Evolutionary conservation across 148 eudicot genomes (phyloP).

Genomic region (Dysphania ambrosioides): DNA sequence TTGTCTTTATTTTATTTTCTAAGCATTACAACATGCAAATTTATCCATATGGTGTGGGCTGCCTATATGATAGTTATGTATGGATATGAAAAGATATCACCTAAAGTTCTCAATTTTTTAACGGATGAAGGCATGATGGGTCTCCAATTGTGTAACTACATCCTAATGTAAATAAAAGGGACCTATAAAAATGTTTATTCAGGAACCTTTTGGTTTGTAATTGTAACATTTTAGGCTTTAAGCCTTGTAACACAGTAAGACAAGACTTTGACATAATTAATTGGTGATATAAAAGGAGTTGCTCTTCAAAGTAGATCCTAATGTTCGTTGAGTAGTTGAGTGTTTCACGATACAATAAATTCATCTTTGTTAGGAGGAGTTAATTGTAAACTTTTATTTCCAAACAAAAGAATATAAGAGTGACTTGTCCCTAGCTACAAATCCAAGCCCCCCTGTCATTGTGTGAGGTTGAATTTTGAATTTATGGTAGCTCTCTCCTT

Average conservation of each 20-base stretch:
- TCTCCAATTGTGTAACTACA: not conserved
- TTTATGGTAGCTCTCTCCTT: not conserved
- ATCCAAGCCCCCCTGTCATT: no score
- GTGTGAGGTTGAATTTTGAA: not conserved
- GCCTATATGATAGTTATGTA: not conserved
- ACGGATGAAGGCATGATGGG: not conserved
- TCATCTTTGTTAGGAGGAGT: not conserved
- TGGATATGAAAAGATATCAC: no score
- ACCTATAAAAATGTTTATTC: not conserved
- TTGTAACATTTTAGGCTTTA: not conserved
- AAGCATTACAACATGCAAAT: not conserved
- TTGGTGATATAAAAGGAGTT: not conserved
- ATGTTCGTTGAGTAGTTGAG: not conserved
- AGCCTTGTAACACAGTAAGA: not conserved
- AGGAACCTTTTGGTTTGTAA: not conserved
- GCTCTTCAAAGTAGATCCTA: not conserved
- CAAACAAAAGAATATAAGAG: not conserved
- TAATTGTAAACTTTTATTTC: not conserved
- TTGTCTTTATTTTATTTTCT: no score
- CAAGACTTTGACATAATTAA: not conserved
- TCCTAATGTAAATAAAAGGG: not conserved
- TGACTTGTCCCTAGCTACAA: not conserved
- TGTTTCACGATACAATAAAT: not conserved
- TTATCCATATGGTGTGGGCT: not conserved
- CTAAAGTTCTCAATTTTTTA: no score